Evolutionary conservation across 345 rosid species (phyloP).

Genomic region (Microthlaspi erraticum): DNA sequence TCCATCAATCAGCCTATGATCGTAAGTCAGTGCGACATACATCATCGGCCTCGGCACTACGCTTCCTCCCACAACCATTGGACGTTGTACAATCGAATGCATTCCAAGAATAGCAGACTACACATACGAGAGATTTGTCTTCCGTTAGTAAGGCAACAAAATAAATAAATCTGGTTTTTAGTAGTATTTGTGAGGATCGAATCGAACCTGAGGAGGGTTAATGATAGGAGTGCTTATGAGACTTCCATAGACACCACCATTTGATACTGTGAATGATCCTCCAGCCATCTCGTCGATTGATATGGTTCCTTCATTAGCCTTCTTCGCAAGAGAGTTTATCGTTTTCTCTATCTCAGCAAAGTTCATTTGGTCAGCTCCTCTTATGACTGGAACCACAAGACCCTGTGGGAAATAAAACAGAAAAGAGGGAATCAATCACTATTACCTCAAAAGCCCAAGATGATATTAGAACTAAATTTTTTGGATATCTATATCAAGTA

Average conservation of each 20-base stretch:
- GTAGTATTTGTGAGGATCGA: neutral
- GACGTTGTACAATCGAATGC: slow-evolving; percentile 86
- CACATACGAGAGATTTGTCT: slow-evolving; percentile 1
- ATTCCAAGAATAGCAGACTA: slow-evolving; percentile 95
- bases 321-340: slow-evolving; percentile 87
- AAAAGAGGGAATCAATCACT: slow-evolving; percentile 17
- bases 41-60: slow-evolving; percentile 90
- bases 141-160: neutral
- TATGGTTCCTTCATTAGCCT: slow-evolving; percentile 87
- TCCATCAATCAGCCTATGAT: slow-evolving; percentile 88
- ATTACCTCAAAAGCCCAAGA: neutral
- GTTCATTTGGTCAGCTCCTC: slow-evolving; percentile 73
- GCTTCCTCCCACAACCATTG: slow-evolving; percentile 84
- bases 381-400: slow-evolving; percentile 90
- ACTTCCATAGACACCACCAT: slow-evolving; percentile 84
- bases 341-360: slow-evolving; percentile 93
- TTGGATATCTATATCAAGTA: slow-evolving; percentile 1
- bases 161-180: neutral
- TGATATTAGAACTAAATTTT: neutral
- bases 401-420: slow-evolving; percentile 51
- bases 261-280: slow-evolving; percentile 78
- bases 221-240: slow-evolving; percentile 98
- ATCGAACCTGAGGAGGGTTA: slow-evolving; percentile 93
- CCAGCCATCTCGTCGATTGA: slow-evolving; percentile 99
- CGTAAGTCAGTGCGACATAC: slow-evolving; percentile 88